Evolutionary conservation across 768 basidiomycete species (phyloP), one percentile per base, ranked within the genome.

Genomic region (Scleroderma bovista): DNA sequence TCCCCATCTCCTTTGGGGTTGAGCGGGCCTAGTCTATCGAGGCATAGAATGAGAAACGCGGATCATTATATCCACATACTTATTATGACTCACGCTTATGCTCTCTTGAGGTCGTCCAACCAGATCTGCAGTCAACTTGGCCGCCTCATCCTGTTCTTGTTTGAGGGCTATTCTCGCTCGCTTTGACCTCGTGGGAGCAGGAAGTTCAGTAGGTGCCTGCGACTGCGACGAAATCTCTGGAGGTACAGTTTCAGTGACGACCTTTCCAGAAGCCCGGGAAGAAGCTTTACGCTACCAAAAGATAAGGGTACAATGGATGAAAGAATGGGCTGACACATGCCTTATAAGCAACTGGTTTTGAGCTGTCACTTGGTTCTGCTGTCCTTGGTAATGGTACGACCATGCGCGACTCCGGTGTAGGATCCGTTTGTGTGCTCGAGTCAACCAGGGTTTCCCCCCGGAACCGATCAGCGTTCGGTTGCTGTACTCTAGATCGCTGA

Each of bases 221-320:
- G 48, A 23, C 49, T 54, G 57, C 11, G 48, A 59, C 24, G 46
- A 36, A 17, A 34, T 40, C 20, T 58, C 55, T 13, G 42, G 19
- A 48, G 48, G 47, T 33, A 39, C 36, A 51, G 34, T 46, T 47
- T 60, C 66, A 22, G 43, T 16, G 4, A 53, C 46, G 49, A 55
- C 58, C 51, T 40, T 58, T 15, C 44, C 46, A 33, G 53, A 59
- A 22, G 54, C 37, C 32, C 47, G 63, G 38, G 57, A 57, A 4
- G 61, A 48, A 20, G 58, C 66, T 49, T 68, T 68, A 36, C 68
- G 68, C 64, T 68, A 48, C 44, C 37, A 39, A 48, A 11, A 48
- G 19, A 32, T 64, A 42, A 54, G 48, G 17, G n/a, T 32, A 34
- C 38, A 33, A 8, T 38, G 38, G 6, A 16, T 6, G 24, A 32